Percentiles rank a stretch among this genome's conserved stretches.
phyloP scores from a whole-genome alignment of 805 yeast genomes.

The Lipomyces anomalus region DNA sequence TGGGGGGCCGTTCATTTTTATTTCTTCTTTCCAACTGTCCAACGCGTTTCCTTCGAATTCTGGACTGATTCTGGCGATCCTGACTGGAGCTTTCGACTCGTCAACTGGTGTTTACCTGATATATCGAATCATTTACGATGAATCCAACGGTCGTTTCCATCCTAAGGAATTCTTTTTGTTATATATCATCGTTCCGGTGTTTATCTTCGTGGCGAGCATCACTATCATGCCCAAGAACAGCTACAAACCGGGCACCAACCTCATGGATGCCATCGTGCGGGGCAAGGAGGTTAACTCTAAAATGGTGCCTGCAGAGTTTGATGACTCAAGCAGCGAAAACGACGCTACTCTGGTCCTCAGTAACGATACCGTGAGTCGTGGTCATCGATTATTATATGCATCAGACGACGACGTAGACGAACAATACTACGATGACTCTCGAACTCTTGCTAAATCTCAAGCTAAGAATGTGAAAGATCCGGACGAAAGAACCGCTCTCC shows the following conservation, averaged over 20 bases:
- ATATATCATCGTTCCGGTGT: constrained; percentile 71
- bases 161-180: constrained; percentile 56
- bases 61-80: constrained; percentile 71
- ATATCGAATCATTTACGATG: constrained; percentile 62
- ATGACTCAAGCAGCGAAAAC: no score
- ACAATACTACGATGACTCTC: no score
- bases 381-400: background rate
- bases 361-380: no score
- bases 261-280: constrained; percentile 5
- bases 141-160: constrained; percentile 34
- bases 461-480: no score
- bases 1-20: constrained; percentile 92
- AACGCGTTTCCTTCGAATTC: constrained; percentile 78
- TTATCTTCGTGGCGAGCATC: constrained; percentile 67
- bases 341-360: no score
- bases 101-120: constrained; percentile 80
- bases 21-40: constrained; percentile 83
- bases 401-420: background rate
- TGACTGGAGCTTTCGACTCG: constrained; percentile 93
- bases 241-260: constrained; percentile 55
- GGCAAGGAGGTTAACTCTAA: no score
- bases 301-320: no score
- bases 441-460: no score
- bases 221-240: constrained; percentile 74
- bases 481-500: constrained; percentile 5